Evolutionary conservation across 345 rosid species (phyloP), one percentile per base, ranked within the genome.

Genomic region (Eucalyptus pauciflora): DNA sequence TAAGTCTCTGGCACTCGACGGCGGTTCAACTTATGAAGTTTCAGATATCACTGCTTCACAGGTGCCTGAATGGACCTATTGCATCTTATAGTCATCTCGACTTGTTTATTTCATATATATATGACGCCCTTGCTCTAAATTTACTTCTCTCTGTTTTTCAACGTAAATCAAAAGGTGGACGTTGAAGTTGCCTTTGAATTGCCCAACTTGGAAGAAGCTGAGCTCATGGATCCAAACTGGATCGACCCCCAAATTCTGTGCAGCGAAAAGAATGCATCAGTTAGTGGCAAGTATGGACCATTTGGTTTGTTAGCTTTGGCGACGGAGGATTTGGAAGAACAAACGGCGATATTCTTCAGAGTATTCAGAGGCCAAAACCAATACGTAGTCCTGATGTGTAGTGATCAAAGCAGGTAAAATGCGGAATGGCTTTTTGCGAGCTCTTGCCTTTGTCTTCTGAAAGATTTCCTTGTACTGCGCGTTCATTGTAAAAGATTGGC

Each of bases 271-370:
- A 91, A 94, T 91, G 94, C 94, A 10, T 89, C 88, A 2, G 91
- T 88, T 33, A 88, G 43, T 8, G 92, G 97, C 5, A 92, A 92
- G n/a, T 83, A 95, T 18, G 97, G 98, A 52, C 97, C 97, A 60
- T 95, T 97, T 71, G 97, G 97, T 71, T 89, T 97, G 27, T 67
- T 94, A 86, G 94, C 93, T 22, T 79, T 96, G 60, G 96, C 95
- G 8, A 92, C 98, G 3, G 71, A 93, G 87, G 91, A 88, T 37
- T 90, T 94, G 33, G 79, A 91, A 88, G 99, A 97, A 89, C 92
- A 89, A 69, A 96, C 97, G 11, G 95, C 96, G 0, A 95, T 97
- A 2, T 94, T 94, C 92, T 90, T 96, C 17, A 92, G 95, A 69
- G 91, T 97, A 29, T 97, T 96, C 91, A 94, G 92, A 92, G 88